Conservation (phyloP, 257 asterid genomes). For the Solanum habrochaites region DNA sequence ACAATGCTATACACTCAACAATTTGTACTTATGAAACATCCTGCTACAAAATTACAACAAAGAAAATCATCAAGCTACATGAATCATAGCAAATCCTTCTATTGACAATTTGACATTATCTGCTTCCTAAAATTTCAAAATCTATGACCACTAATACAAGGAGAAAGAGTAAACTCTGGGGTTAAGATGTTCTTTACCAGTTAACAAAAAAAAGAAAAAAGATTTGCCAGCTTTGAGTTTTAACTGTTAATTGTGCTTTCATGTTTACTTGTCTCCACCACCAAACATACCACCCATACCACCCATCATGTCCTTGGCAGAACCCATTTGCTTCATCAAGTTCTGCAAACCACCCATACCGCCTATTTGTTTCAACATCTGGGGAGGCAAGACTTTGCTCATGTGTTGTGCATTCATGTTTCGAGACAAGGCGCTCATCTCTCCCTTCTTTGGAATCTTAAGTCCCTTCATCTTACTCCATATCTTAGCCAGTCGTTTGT, state of each 20-base stretch:
- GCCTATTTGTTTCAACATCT: constrained; percentile 89
- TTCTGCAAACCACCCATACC: constrained; percentile 91
- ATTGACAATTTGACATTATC: background rate
- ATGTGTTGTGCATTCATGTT: constrained; percentile 90
- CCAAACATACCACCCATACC: constrained; percentile 86
- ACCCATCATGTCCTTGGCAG: constrained; percentile 71
- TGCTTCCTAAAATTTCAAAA: background rate
- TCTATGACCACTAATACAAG: background rate
- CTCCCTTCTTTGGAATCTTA: constrained; percentile 75
- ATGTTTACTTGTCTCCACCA: constrained; percentile 53
- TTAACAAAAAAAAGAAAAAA: background rate
- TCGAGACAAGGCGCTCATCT: constrained; percentile 72
- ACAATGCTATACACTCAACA: background rate
- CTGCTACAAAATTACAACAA: background rate
- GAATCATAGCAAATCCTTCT: background rate
- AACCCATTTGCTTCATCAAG: constrained; percentile 78
- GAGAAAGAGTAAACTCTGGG: background rate
- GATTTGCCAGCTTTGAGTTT: background rate
- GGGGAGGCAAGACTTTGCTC: constrained; percentile 92
- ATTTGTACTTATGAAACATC: background rate
- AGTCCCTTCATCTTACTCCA: constrained; percentile 8
- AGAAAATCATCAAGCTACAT: background rate
- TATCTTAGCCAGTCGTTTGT: constrained; percentile 5
- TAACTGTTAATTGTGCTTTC: background rate
- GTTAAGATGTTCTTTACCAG: background rate